These are phyloP conservation scores for Penicillium simplicissimum DNA, from an alignment of 495 filamentous ascomycete species.

Conservation along the genomic window DNA sequence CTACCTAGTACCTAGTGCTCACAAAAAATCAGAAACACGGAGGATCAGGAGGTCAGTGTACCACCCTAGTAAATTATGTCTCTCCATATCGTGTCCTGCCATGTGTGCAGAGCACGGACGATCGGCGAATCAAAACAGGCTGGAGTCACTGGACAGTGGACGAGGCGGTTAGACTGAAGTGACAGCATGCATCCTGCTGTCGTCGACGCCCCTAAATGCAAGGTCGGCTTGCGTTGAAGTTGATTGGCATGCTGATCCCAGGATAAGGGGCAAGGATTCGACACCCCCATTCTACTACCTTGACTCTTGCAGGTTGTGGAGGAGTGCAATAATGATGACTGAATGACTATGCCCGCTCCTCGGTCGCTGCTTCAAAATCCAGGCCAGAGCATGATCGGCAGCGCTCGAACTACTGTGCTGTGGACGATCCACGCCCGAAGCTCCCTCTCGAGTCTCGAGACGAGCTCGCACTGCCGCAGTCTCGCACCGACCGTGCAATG, in stretches of 20 bases:
- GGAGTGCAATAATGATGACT: neutral
- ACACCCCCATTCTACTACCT: neutral
- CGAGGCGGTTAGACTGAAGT: neutral
- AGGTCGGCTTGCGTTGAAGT: neutral
- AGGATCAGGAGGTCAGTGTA: neutral
- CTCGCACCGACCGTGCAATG: neutral
- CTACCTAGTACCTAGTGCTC: too few relatives aligned
- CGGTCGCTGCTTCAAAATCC: neutral
- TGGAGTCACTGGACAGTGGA: too few relatives aligned
- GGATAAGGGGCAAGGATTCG: neutral
- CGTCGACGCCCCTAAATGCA: neutral
- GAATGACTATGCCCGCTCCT: neutral
- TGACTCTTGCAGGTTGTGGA: neutral
- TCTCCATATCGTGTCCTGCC: neutral
- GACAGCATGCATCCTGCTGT: neutral
- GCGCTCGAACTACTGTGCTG: neutral
- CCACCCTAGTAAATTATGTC: neutral
- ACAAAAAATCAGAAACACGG: neutral
- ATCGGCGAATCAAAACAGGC: neutral
- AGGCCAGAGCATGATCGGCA: slow-evolving; percentile 2
- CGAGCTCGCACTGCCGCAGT: too few relatives aligned
- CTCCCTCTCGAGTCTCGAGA: neutral
- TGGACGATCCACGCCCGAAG: neutral
- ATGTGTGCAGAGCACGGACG: neutral
- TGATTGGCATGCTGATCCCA: neutral